Evolutionary conservation across 306 rosid genomes (phyloP), one percentile per base, ranked within the genome.

Genomic region (Prunus salicina): DNA sequence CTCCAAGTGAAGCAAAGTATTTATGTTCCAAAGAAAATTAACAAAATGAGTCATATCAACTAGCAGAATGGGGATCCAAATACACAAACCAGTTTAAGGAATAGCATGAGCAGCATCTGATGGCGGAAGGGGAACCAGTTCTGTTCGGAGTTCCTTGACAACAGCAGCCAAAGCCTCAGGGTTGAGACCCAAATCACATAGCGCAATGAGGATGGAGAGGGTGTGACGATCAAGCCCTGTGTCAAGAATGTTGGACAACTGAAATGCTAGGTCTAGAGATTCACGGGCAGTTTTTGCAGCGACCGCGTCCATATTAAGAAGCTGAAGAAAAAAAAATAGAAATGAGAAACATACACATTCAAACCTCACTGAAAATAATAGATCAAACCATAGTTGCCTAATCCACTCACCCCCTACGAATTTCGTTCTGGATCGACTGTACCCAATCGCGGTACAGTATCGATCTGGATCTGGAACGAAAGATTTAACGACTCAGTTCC

Each of bases 121-220:
- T 10, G 87, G 61, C 50, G 85, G 38, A 3, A 67, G 43, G 9
- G 84, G 65, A 19, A 76, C 70, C 14, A 51, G 6, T 20, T 69
- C 88, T 58, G 76, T 79, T 19, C 84, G 79, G 43, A 88, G 87
- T 81, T 90, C 96, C 81, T 87, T 92, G 68, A 88, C 97, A 74
- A 92, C 80, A 14, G 89, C 93, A 74, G 92, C 88, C 69, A 90
- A 90, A 9, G 92, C 89, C 80, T 92, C 96, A 11, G 92, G 93
- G 75, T 90, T 90, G 80, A 88, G 88, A 56, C 91, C 93, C 80
- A 92, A 83, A 78, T 92, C 97, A 72, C 97, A 88, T 4, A 92
- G 93, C 3, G 97, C 93, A 65, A 90, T 86, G 16, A 90, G 96
- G 72, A 92, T 84, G 58, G 96, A 92, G 41, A 92, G 91, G 34